Evolutionary conservation across 2,329 filamentous ascomycete species (phyloP).

Genomic region (Verticillium nubilum): DNA sequence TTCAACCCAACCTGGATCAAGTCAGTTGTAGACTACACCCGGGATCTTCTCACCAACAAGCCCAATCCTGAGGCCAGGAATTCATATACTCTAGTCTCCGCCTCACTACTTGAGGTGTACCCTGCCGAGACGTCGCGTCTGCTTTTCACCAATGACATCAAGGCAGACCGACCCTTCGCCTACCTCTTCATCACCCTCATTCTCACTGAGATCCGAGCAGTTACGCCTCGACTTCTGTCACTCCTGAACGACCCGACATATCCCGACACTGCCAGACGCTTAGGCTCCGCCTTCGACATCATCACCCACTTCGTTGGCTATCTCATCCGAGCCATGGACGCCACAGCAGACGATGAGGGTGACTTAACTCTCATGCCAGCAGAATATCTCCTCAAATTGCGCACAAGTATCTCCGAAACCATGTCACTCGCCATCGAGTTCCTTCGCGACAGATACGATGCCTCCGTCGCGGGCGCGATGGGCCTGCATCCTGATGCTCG

Average conservation of each 20-base stretch:
- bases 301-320: conserved; percentile 55
- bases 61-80: conserved; percentile 50
- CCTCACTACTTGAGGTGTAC: conserved; percentile 52
- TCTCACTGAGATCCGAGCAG: conserved; percentile 60
- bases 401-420: conserved; percentile 56
- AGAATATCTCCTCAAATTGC: conserved; percentile 55
- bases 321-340: conserved; percentile 49
- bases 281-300: conserved; percentile 59
- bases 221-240: conserved; percentile 53
- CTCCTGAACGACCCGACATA: conserved; percentile 53
- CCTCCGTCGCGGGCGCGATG: conserved; percentile 54
- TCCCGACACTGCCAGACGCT: conserved; percentile 39
- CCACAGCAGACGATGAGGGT: conserved; percentile 18
- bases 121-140: conserved; percentile 37
- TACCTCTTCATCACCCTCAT: conserved; percentile 61
- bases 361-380: conserved; percentile 38
- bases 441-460: conserved; percentile 66
- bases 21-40: conserved; percentile 40
- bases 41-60: conserved; percentile 46
- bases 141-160: conserved; percentile 44
- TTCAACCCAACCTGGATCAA: conserved; percentile 48
- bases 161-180: conserved; percentile 47
- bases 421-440: conserved; percentile 60
- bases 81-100: conserved; percentile 54
- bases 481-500: conserved; percentile 56